phyloP scores from a whole-genome alignment of 1,139 yeast species.

The Candida dubliniensis region DNA sequence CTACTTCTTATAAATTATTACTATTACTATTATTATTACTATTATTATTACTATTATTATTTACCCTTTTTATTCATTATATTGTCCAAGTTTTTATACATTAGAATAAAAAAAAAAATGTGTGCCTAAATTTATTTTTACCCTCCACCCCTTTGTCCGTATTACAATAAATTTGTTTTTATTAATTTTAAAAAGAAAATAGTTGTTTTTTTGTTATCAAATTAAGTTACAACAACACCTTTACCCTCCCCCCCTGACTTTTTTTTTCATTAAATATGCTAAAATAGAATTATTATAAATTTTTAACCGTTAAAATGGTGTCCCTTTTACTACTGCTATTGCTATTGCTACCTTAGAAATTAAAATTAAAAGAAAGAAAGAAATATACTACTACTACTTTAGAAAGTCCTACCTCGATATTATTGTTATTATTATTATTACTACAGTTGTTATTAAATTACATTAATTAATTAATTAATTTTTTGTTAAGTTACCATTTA shows the following conservation, averaged over 20 bases:
- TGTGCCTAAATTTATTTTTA: conserved; percentile 33
- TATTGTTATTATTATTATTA: conserved; percentile 3
- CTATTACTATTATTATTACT: conserved; percentile 13
- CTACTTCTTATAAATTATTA: conserved; percentile 5
- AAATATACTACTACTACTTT: background rate
- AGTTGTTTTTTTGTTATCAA: background rate
- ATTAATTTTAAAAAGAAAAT: too few species aligned
- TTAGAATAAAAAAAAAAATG: conserved; percentile 10
- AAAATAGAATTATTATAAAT: conserved; percentile 21
- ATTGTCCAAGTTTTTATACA: too few species aligned
- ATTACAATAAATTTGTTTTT: too few species aligned
- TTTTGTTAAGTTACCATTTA: conserved; percentile 2
- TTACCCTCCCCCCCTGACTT: conserved; percentile 10
- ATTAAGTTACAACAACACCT: conserved; percentile 3
- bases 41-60: conserved; percentile 13
- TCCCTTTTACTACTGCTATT: conserved; percentile 11
- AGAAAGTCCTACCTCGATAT: background rate
- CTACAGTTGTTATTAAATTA: conserved; percentile 7
- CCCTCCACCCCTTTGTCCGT: too few species aligned
- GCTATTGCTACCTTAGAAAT: conserved; percentile 1
- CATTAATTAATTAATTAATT: conserved; percentile 2
- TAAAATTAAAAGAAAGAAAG: background rate
- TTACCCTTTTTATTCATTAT: conserved; percentile 22
- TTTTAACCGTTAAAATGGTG: conserved; percentile 34
- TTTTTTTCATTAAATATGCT: conserved; percentile 23